phyloP scores from a whole-genome alignment of 345 rosid species.

The Eucalyptus pauciflora region DNA sequence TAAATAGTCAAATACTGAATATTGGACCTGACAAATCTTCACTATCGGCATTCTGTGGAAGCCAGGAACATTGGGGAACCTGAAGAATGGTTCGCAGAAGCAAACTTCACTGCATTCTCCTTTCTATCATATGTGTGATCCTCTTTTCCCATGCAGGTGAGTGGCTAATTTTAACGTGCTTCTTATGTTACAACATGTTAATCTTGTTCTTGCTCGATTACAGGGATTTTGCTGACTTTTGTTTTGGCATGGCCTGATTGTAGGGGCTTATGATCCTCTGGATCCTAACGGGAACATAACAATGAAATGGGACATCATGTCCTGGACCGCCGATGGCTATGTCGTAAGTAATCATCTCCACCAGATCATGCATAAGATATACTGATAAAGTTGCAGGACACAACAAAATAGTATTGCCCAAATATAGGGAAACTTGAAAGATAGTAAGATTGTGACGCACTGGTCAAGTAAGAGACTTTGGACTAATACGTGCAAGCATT shows the following conservation, averaged over 20 bases:
- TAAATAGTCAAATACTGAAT: not conserved
- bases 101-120: not conserved
- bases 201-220: not conserved
- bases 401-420: not conserved
- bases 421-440: not conserved
- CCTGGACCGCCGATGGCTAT: conserved; percentile 3
- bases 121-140: not conserved
- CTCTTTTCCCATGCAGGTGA: not conserved
- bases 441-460: not conserved
- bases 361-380: not conserved
- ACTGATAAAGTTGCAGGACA: not conserved
- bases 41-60: not conserved
- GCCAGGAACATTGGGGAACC: not conserved
- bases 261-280: not conserved
- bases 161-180: not conserved
- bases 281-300: not conserved
- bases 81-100: not conserved
- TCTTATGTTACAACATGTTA: not conserved
- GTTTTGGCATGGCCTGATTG: not conserved
- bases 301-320: not conserved
- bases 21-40: not conserved
- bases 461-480: not conserved
- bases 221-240: not conserved
- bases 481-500: not conserved
- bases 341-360: not conserved